Percentiles rank a stretch among this genome's conserved stretches.
Conservation (phyloP, 1,284 basidiomycete genomes). For the Leccinum griseonigrum region DNA sequence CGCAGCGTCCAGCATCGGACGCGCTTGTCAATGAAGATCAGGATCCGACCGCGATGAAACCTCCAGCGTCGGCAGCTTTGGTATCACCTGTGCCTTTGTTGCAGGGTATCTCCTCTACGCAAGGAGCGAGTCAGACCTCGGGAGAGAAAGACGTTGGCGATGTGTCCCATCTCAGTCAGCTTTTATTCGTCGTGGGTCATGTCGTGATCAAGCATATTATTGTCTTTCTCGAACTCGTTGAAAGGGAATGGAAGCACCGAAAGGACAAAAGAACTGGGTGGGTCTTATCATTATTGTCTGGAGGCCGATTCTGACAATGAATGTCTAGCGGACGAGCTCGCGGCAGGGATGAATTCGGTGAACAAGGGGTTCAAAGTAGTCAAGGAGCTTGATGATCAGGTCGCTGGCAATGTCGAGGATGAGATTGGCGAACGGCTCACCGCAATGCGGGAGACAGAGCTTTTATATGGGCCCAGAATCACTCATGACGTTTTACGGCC, state of each 20-base stretch:
- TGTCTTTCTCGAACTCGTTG: slow-evolving; percentile 95
- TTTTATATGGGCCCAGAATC: slow-evolving; percentile 84
- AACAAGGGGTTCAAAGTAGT: slow-evolving; percentile 56
- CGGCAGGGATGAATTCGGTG: slow-evolving; percentile 36
- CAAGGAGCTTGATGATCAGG: slow-evolving; percentile 89
- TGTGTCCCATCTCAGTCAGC: slow-evolving; percentile 85
- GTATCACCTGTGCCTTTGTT: slow-evolving; percentile 20
- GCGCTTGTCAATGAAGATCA: slow-evolving; percentile 25
- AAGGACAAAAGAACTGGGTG: slow-evolving; percentile 83
- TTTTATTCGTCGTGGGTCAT: slow-evolving; percentile 94
- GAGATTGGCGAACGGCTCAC: slow-evolving; percentile 94
- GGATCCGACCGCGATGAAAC: slow-evolving; percentile 47
- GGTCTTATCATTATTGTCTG: slow-evolving; percentile 22
- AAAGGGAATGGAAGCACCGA: slow-evolving; percentile 94
- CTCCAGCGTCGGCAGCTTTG: slow-evolving; percentile 9
- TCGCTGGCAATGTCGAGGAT: slow-evolving; percentile 97
- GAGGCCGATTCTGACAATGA: neutral
- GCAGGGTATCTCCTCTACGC: slow-evolving; percentile 10
- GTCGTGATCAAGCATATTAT: slow-evolving; percentile 93
- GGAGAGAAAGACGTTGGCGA: slow-evolving; percentile 63
- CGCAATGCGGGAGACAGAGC: slow-evolving; percentile 81
- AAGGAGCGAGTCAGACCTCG: slow-evolving; percentile 8
- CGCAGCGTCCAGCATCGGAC: slow-evolving; percentile 19
- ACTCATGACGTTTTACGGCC: slow-evolving; percentile 83
- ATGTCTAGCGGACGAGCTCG: slow-evolving; percentile 53